Percentiles rank a stretch among this genome's conserved stretches.
Conservation (phyloP, 805 yeast genomes). For the Barnettozyma sucrosica region DNA sequence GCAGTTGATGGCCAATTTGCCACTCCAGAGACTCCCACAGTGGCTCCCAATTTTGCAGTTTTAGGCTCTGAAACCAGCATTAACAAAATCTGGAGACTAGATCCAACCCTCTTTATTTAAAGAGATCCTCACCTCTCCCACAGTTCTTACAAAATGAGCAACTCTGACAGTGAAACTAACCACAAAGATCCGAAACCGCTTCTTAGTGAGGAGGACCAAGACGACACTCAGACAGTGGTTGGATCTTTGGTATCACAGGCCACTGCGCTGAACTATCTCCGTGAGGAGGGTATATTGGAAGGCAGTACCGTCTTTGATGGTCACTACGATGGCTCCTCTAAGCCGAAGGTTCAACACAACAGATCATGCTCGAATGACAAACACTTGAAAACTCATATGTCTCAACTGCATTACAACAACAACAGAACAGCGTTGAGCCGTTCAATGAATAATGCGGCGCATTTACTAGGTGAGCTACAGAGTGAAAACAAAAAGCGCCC, state of each 20-base stretch:
- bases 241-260: conserved; percentile 12
- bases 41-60: neutral
- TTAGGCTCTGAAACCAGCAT: neutral
- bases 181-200: neutral
- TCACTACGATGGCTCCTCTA: conserved; percentile 8
- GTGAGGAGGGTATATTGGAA: conserved; percentile 24
- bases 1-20: neutral
- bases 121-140: too few relatives aligned
- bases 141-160: conserved; percentile 10
- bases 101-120: neutral
- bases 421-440: conserved; percentile 60
- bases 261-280: conserved; percentile 18
- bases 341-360: conserved; percentile 11
- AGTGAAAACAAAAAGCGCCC: conserved; percentile 56
- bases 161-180: conserved; percentile 1
- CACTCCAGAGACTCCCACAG: neutral
- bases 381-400: conserved; percentile 48
- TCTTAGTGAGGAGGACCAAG: conserved; percentile 6
- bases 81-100: neutral
- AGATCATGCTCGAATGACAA: conserved; percentile 27
- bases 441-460: conserved; percentile 48
- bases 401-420: conserved; percentile 73
- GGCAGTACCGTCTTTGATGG: conserved; percentile 25
- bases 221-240: conserved; percentile 17
- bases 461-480: conserved; percentile 44